Base-by-base conservation (phyloP, 345 rosid genomes). In the Moricandia moricandioides region DNA sequence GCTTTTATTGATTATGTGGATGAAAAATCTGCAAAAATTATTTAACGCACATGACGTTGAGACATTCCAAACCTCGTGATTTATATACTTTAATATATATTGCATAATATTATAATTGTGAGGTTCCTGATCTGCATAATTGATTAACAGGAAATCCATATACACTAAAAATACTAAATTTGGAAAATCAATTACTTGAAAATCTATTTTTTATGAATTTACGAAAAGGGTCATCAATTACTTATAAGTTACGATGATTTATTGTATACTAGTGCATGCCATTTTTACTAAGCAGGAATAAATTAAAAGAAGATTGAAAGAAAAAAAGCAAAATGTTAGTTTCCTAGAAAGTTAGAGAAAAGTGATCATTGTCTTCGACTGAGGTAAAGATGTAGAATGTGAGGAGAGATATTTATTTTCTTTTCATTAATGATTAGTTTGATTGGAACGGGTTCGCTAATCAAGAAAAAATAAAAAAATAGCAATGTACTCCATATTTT, bases 331-430 rank as follows among this genome's bases (percentile, higher is more conserved):
- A 70, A 76, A 71, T 76, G 75, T 76, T 63, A 47, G 80, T 71
- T 77, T 77, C 80, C 76, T 77, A 77, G 72, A 65, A 77, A 77
- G 80, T 70, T 77, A 70, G 71, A 77, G 66, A 77, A 70, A 43
- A 65, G 72, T 77, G 51, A 65, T 77, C 72, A 77, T 71, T 77
- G 80, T 67, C 40, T 77, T 71, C 43, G 70, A 54, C 76, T 77
- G 80, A 7, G 40, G 51, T 71, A 70, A 47, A 47, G 71, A 70
- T 30, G 39, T 29, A 67, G 26, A 70, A 51, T 33, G 27, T 7
- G 55, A 57, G 49, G 74, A 62, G 77, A 72, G 69, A 72, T 77
- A 59, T 66, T 30, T 71, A 14, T 78, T 71, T 71, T 78, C 76
- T 58, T 31, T 51, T 52, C 34, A 27, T 13, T 71, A 29, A 72